Conservation (phyloP, 768 basidiomycete genomes). For the Gyrodon lividus region DNA sequence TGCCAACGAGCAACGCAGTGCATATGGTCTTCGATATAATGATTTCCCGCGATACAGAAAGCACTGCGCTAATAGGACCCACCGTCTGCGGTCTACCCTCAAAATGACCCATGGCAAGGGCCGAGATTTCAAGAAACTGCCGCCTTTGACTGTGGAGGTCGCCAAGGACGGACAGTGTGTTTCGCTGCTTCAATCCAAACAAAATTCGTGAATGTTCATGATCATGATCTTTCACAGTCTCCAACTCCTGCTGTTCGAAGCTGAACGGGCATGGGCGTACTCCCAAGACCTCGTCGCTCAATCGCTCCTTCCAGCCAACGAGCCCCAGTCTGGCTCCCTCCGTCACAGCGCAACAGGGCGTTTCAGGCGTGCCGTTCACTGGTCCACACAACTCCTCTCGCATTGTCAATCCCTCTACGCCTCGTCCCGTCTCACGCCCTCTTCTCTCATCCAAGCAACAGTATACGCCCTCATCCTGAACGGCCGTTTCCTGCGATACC, state of each 20-base stretch:
- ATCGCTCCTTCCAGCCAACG: conserved; percentile 50
- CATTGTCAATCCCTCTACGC: conserved; percentile 66
- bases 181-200: not conserved
- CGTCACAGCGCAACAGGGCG: conserved; percentile 77
- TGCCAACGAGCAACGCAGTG: conserved; percentile 84
- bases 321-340: conserved; percentile 51
- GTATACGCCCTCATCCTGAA: conserved; percentile 79
- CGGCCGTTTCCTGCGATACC: conserved; percentile 78
- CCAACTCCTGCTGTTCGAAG: conserved; percentile 82
- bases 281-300: conserved; percentile 72
- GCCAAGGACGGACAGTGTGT: conserved; percentile 85
- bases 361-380: conserved; percentile 75
- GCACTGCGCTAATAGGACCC: conserved; percentile 89
- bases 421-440: conserved; percentile 50
- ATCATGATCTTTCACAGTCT: conserved; percentile 57
- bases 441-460: conserved; percentile 64
- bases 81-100: conserved; percentile 79
- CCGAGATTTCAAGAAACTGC: conserved; percentile 84
- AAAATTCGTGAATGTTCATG: conserved; percentile 9
- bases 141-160: conserved; percentile 61
- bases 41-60: conserved; percentile 90
- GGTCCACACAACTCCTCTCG: conserved; percentile 75
- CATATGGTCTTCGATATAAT: conserved; percentile 89
- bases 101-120: conserved; percentile 89
- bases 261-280: conserved; percentile 90